Percentiles rank a stretch among this genome's conserved stretches.
Conservation (phyloP, 2,329 filamentous ascomycete genomes). For the Fragosphaeria purpurea region DNA sequence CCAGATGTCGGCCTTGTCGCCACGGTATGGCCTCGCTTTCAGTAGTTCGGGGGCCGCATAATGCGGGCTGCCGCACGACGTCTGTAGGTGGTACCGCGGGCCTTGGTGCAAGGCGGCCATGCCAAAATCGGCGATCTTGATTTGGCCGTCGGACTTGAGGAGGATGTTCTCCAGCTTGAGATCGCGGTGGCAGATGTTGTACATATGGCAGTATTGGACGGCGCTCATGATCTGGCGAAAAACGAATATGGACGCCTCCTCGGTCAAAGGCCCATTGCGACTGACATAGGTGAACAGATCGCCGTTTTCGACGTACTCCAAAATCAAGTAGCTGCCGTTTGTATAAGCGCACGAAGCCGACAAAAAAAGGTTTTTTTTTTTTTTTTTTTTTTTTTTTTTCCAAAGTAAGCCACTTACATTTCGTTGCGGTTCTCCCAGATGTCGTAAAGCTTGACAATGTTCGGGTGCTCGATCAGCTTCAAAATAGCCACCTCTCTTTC, state of each 20-base stretch:
- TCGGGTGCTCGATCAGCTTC: slow-evolving; percentile 89
- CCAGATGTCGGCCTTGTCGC: slow-evolving; percentile 86
- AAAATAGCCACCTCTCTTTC: slow-evolving; percentile 95
- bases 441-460: slow-evolving; percentile 89
- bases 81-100: slow-evolving; percentile 66
- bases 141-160: slow-evolving; percentile 60
- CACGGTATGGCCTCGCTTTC: slow-evolving; percentile 65
- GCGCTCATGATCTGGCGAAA: slow-evolving; percentile 92
- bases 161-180: slow-evolving; percentile 97
- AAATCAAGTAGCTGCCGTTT: slow-evolving; percentile 70
- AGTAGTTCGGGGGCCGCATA: slow-evolving; percentile 93
- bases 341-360: background rate
- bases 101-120: slow-evolving; percentile 91
- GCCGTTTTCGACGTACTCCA: slow-evolving; percentile 73
- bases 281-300: slow-evolving; percentile 86
- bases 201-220: slow-evolving; percentile 82
- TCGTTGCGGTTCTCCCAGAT: slow-evolving; percentile 97
- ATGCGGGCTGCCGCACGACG: slow-evolving; percentile 91
- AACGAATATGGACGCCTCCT: slow-evolving; percentile 71
- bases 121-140: slow-evolving; percentile 95
- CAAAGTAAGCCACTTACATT: slow-evolving; percentile 51
- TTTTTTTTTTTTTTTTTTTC: background rate
- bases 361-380: background rate
- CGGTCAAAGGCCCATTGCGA: slow-evolving; percentile 58
- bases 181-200: slow-evolving; percentile 93